Evolutionary conservation across 495 filamentous ascomycete genomes (phyloP), one percentile per base, ranked within the genome.

Genomic region (Chaetomium fimeti): DNA sequence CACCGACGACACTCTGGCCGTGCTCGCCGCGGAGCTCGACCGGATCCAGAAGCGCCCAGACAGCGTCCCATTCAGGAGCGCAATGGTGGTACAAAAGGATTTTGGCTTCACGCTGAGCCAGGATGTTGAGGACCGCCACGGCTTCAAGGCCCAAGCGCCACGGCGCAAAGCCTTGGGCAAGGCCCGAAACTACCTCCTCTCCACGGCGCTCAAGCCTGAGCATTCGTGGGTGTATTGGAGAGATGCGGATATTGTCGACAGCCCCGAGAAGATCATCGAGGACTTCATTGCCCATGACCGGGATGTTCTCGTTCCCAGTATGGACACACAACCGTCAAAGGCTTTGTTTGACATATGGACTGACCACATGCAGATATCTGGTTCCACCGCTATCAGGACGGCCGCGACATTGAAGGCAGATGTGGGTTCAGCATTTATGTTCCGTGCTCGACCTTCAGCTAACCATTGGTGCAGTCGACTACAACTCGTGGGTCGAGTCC

Each of bases 211-310:
- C 67, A 95, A 93, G 80, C 83, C 92, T 3, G 91, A 97, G 61
- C 94, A 98, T 74, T 93, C 91, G 9, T 98, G 94, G 94, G 95
- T 98, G 27, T 98, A 97, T 76, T 98, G 94, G 94, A 87, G 95
- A 61, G 94, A 98, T 73, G 92, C 96, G 32, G 94, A 98, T 77
- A 97, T 98, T 69, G 83, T 88, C 28, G 94, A 98, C 67, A 95
- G 90, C 74, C 92, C 95, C 7, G 80, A 81, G 43, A 88, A 84
- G 65, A 96, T 98, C 61, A 78, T 98, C 24, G 91, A 98, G 80
- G 93, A 98, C 72, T 95, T 98, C 71, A 90, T 94, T 61, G 90
- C 92, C 48, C 94, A 98, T 70, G 89, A 98, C 74, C 85, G 84
- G 72, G 94, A 98, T 75, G 86, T 98, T 67, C 78, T 98, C 52